Percentiles rank a stretch among this genome's conserved stretches.
Evolutionary conservation across 495 filamentous ascomycete species (phyloP).

Genomic region (Glonium stellatum): DNA sequence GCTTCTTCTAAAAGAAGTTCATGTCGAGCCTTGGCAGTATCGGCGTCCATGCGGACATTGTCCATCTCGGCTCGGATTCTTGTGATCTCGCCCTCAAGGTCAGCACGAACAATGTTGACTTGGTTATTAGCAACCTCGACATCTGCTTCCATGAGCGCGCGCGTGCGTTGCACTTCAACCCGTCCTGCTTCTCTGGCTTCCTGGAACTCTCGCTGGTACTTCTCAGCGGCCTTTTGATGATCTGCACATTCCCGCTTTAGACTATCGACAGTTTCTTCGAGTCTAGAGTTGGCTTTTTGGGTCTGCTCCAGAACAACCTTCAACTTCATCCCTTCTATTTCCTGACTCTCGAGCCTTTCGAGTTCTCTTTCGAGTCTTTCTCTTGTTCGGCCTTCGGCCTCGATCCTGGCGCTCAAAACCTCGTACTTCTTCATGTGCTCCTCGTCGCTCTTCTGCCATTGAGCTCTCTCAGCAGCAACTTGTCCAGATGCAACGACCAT

Average conservation of each 20-base stretch:
- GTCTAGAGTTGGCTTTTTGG: conserved; percentile 48
- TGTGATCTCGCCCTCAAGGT: conserved; percentile 65
- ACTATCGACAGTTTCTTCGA: conserved; percentile 58
- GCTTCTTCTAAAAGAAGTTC: conserved; percentile 74
- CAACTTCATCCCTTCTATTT: conserved; percentile 57
- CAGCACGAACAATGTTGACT: conserved; percentile 68
- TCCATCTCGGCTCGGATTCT: conserved; percentile 65
- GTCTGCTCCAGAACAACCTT: conserved; percentile 49
- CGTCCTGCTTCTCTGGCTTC: conserved; percentile 70
- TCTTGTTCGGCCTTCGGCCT: conserved; percentile 67
- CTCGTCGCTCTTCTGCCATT: conserved; percentile 65
- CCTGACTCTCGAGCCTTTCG: conserved; percentile 64
- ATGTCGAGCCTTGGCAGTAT: conserved; percentile 63
- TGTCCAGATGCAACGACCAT: conserved; percentile 71
- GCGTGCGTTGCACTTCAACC: conserved; percentile 69
- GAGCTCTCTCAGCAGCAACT: conserved; percentile 71
- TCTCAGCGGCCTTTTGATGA: conserved; percentile 52
- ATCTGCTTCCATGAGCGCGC: conserved; percentile 70
- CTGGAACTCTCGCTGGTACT: conserved; percentile 74
- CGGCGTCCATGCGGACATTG: conserved; percentile 61
- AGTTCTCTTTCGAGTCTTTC: conserved; percentile 77
- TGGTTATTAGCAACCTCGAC: conserved; percentile 74
- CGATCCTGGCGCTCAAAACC: conserved; percentile 67
- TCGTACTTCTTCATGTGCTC: conserved; percentile 68
- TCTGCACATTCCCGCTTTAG: conserved; percentile 63